Evolutionary conservation across 1,284 basidiomycete genomes (phyloP), one percentile per base, ranked within the genome.

Genomic region (Boletus sp.): DNA sequence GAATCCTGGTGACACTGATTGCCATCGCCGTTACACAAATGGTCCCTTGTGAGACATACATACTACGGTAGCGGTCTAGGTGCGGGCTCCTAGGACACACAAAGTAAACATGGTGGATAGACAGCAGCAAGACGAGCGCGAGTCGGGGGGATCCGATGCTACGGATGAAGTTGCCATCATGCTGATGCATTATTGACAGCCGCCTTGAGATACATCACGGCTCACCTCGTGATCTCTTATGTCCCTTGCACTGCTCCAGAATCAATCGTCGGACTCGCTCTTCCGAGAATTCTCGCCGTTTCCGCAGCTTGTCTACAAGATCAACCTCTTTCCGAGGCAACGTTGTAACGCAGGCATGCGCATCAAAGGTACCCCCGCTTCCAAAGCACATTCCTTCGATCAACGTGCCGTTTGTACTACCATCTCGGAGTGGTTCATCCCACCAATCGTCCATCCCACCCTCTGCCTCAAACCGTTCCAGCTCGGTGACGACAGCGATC

Each of bases 321-420:
- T 48, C 59, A 9, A 43, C 53, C 0, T 58, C 55, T 30, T 3
- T 51, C 16, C 23, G 37, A 5, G 57, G 50, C 13, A 63, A 23
- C 9, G 62, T 66, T 13, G 66, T 65, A 22, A 68, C 38, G 37
- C 63, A 65, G 8, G 51, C 63, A 12, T 67, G 60, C 10, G 47
- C 63, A n/a, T 53, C 30, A 16, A 67, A 66, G 7, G 4, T 19
- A 22, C 32, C 49, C 44, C 36, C 2, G 10, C 10, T 22, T 8
- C 22, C 50, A 23, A 55, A 50, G 12, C 49, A 50, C 44, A 37
- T 39, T 5, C 10, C 35, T 25, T 65, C 59, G 0, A 65, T 49
- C 23, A 2, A 17, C n/a, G 17, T 19, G 32, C 60, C 52, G 29
- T 66, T 66, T 29, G 49, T 53, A 12, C 13, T 13, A 1, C 44